These are phyloP conservation scores for Penicillium sp. DNA, from an alignment of 2,329 filamentous ascomycete genomes.

Conservation along the genomic window DNA sequence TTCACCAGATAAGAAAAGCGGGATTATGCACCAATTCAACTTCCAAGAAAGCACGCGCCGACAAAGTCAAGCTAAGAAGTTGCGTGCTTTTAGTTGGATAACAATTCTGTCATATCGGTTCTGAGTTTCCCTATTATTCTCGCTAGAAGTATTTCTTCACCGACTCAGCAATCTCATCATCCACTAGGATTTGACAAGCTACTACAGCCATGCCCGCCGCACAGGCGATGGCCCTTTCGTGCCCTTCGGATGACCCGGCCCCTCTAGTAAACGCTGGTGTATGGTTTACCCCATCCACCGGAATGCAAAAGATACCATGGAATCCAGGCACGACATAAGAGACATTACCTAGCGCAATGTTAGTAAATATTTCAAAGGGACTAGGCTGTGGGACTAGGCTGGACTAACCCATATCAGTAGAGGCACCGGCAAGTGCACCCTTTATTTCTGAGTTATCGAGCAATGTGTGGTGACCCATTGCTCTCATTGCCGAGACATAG, in stretches of 20 bases:
- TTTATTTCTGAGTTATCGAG: constrained; percentile 24
- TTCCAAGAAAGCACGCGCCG: too few species aligned
- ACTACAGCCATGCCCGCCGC: constrained; percentile 34
- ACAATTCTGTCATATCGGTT: not conserved
- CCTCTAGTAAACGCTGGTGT: constrained; percentile 55
- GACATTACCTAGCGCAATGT: constrained; percentile 40
- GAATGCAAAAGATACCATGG: constrained; percentile 45
- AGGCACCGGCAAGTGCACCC: constrained; percentile 21
- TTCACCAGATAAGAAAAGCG: too few species aligned
- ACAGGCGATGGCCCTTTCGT: constrained; percentile 41
- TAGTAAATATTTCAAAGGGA: not conserved
- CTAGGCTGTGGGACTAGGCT: too few species aligned
- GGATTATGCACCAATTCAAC: too few species aligned
- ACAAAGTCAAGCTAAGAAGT: too few species aligned
- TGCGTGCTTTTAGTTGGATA: not conserved
- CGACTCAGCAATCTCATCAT: constrained; percentile 28
- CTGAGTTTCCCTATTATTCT: constrained; percentile 4
- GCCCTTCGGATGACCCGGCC: constrained; percentile 51
- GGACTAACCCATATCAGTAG: constrained; percentile 32
- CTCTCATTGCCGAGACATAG: constrained; percentile 32
- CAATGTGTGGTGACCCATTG: constrained; percentile 29
- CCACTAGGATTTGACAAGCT: constrained; percentile 29
- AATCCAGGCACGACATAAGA: constrained; percentile 45
- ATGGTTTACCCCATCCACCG: constrained; percentile 51
- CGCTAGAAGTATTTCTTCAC: constrained; percentile 27